phyloP scores from a whole-genome alignment of 192 early-diverging fungal genomes.

The Backusella australiensis region DNA sequence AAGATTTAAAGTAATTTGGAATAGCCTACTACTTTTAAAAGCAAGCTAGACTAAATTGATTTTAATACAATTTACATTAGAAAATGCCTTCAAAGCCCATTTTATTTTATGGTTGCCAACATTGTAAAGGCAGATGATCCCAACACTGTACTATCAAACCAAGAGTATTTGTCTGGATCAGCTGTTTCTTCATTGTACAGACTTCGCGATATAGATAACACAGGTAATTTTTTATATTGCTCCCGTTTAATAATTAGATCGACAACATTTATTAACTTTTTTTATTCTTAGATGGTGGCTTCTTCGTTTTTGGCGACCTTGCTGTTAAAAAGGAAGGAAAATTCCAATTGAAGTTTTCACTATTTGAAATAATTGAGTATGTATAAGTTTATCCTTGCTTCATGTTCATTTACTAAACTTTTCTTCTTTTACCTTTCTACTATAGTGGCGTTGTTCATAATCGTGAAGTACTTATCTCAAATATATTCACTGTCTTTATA shows the following conservation, averaged over 20 bases:
- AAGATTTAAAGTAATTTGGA: constrained; percentile 26
- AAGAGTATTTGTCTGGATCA: constrained; percentile 80
- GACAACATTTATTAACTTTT: not conserved
- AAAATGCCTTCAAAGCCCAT: constrained; percentile 72
- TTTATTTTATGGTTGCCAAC: constrained; percentile 95
- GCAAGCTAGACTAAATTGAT: not conserved
- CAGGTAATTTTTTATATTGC: constrained; percentile 21
- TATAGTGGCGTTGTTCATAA: constrained; percentile 18
- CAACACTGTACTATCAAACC: constrained; percentile 65
- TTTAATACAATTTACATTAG: constrained; percentile 2
- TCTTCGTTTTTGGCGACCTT: constrained; percentile 94
- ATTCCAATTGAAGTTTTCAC: constrained; percentile 76
- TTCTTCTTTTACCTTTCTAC: not conserved
- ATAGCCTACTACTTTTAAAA: not conserved
- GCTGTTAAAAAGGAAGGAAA: constrained; percentile 82
- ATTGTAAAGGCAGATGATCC: constrained; percentile 74
- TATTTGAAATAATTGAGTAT: constrained; percentile 81
- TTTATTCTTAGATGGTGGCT: constrained; percentile 68
- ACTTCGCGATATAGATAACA: constrained; percentile 79
- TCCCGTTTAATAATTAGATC: not conserved
- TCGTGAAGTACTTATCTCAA: constrained; percentile 65
- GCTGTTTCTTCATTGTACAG: constrained; percentile 88
- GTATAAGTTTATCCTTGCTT: not conserved
- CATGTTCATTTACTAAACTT: not conserved
- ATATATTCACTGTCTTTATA: constrained; percentile 74